Base-by-base conservation (phyloP, 2,329 filamentous ascomycete species). In the Cytospora paraplurivora region DNA sequence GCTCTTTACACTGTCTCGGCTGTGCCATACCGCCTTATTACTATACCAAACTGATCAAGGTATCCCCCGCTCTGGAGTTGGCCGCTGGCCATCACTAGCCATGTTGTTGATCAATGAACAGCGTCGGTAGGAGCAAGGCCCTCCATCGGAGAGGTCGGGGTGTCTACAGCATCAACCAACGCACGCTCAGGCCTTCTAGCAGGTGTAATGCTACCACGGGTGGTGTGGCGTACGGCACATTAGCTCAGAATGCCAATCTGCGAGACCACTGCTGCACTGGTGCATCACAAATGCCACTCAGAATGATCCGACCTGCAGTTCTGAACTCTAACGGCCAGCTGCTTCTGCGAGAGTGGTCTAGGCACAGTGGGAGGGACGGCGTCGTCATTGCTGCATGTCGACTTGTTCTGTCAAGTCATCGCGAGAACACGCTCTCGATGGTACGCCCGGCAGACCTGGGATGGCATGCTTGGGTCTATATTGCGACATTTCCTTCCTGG, bases 391-490 rank as follows among this genome's bases (percentile, higher is more conserved):
- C 34, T 61, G 41, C 59, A 33, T 52, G 44, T 47, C 44, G n/a
- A 47, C 44, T 47, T 47, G 44, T 47, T 21, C 44, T 15, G 41
- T 44, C 15, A 19, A 44, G 27, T 19, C 7, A 19, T n/a, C 3
- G 49, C 49, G 54, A 55, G 58, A 12, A 54, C 1, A 37, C 27
- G 51, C 51, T 47, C 35, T 50, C 33, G 7, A 52, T 33, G 33
- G 38, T 52, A 32, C 51, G 58, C 51, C 54, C 58, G 51, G 51
- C 58, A 61, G 58, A 49, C 38, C 19, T 34, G 19, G 27, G 19
- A 21, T 49, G 15, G 38, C 34, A 33, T 35, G 47, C n/a, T 50
- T 44, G 50, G 51, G 21, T 33, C 50, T 27, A 33, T 17, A 51
- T 17, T 44, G n/a, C 57, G 21, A 37, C 49, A n/a, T 41, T 38